These are phyloP conservation scores for Ajuga reptans DNA, from an alignment of 305 asterid species.

Conservation along the genomic window DNA sequence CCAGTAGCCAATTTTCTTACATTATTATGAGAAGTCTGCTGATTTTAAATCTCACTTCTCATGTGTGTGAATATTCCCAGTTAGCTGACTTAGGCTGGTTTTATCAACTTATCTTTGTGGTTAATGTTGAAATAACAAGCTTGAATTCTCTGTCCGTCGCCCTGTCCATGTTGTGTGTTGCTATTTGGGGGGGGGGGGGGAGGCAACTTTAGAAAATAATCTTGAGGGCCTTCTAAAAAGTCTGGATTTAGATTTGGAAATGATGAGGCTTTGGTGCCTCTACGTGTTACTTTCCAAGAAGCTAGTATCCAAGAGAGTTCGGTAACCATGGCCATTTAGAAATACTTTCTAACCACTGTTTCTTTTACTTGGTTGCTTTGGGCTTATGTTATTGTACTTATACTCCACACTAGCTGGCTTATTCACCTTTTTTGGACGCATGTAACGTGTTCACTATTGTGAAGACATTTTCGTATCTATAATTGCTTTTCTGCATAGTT, in stretches of 20 bases:
- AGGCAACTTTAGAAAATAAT: neutral
- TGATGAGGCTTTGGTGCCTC: neutral
- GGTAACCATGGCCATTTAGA: neutral
- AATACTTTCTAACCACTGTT: neutral
- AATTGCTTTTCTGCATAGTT: conserved; percentile 5
- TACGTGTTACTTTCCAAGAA: neutral
- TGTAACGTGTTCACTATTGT: neutral
- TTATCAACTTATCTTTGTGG: neutral
- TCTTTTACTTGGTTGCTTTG: neutral
- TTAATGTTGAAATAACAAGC: neutral
- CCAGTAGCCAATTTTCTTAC: too few relatives aligned
- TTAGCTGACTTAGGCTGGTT: neutral
- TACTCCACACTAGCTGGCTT: neutral
- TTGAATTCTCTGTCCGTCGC: neutral
- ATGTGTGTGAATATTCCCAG: neutral
- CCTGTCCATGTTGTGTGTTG: neutral
- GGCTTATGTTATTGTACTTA: neutral
- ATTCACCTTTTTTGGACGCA: neutral
- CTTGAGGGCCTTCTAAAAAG: neutral
- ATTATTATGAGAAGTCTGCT: neutral
- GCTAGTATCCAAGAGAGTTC: neutral
- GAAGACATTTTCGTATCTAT: neutral
- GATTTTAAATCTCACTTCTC: neutral
- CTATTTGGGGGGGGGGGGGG: neutral
- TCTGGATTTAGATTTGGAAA: neutral